These are phyloP conservation scores for Gossypium rotundifolium DNA, from an alignment of 345 rosid species.

Conservation along the genomic window DNA sequence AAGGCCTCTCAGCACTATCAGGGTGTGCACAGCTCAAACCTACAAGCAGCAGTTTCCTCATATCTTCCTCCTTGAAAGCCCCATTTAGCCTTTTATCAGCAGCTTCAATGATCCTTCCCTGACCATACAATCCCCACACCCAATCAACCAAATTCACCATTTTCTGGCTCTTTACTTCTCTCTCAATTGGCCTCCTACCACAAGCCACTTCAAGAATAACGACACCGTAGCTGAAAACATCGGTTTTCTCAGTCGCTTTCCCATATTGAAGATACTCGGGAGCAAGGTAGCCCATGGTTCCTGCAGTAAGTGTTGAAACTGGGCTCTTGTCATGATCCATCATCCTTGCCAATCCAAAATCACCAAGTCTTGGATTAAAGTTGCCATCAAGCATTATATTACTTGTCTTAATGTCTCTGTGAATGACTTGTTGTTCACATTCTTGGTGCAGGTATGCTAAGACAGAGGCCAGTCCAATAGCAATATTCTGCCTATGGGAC, in stretches of 20 bases:
- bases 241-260: slow-evolving; percentile 85
- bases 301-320: slow-evolving; percentile 86
- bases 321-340: slow-evolving; percentile 94
- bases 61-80: slow-evolving; percentile 53
- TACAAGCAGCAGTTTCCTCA: slow-evolving; percentile 75
- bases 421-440: slow-evolving; percentile 93
- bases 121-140: slow-evolving; percentile 74
- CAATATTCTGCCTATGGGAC: slow-evolving; percentile 66
- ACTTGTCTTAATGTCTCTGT: slow-evolving; percentile 84
- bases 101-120: slow-evolving; percentile 70
- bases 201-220: slow-evolving; percentile 87
- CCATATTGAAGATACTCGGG: slow-evolving; percentile 97
- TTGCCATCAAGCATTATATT: slow-evolving; percentile 82
- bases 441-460: slow-evolving; percentile 82
- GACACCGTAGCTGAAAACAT: slow-evolving; percentile 83
- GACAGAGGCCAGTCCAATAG: slow-evolving; percentile 73
- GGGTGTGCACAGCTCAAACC: slow-evolving; percentile 89
- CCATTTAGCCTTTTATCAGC: slow-evolving; percentile 68
- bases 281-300: slow-evolving; percentile 96
- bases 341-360: slow-evolving; percentile 90
- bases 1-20: slow-evolving; percentile 63
- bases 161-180: slow-evolving; percentile 48
- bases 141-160: slow-evolving; percentile 89
- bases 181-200: slow-evolving; percentile 88
- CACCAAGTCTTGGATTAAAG: slow-evolving; percentile 84